These are phyloP conservation scores for Globisporangium middletonii DNA, from an alignment of 352 stramenopile genomes.

Conservation along the genomic window DNA sequence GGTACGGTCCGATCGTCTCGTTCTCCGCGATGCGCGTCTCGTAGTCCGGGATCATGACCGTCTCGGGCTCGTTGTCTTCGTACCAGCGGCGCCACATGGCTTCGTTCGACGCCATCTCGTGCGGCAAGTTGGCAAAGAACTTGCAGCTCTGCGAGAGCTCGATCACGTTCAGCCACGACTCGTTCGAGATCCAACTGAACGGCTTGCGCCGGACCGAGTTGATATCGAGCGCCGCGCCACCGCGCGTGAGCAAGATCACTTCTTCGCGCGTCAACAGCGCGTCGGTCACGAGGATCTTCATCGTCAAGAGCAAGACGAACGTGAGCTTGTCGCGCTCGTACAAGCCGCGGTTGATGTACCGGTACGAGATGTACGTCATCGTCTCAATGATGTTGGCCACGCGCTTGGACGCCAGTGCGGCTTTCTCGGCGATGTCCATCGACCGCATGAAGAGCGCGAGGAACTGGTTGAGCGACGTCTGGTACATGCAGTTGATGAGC, in stretches of 20 bases:
- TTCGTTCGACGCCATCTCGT: conserved; percentile 96
- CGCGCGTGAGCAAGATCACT: conserved; percentile 93
- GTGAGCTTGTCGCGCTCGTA: conserved; percentile 99
- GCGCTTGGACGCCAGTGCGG: conserved; percentile 95
- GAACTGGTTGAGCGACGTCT: conserved; percentile 98
- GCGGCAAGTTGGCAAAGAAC: conserved; percentile 95
- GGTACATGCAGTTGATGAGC: conserved; percentile 99
- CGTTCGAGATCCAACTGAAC: conserved; percentile 97
- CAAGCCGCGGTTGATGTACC: conserved; percentile 97
- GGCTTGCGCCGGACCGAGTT: conserved; percentile 95
- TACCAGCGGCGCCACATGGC: conserved; percentile 97
- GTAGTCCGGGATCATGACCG: conserved; percentile 94
- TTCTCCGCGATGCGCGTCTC: conserved; percentile 92
- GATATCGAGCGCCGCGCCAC: conserved; percentile 95
- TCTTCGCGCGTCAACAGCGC: conserved; percentile 91
- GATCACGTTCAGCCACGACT: conserved; percentile 97
- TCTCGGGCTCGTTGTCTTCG: conserved; percentile 97
- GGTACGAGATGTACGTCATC: conserved; percentile 99
- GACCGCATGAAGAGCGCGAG: conserved; percentile 96
- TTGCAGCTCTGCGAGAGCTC: conserved; percentile 94
- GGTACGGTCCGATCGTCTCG: conserved; percentile 92
- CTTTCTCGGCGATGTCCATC: conserved; percentile 97
- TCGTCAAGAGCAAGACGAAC: conserved; percentile 95
- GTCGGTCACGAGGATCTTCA: conserved; percentile 98
- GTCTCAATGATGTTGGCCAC: conserved; percentile 99